Conservation (phyloP, 306 rosid genomes). For the Vachellia pachyceras region DNA sequence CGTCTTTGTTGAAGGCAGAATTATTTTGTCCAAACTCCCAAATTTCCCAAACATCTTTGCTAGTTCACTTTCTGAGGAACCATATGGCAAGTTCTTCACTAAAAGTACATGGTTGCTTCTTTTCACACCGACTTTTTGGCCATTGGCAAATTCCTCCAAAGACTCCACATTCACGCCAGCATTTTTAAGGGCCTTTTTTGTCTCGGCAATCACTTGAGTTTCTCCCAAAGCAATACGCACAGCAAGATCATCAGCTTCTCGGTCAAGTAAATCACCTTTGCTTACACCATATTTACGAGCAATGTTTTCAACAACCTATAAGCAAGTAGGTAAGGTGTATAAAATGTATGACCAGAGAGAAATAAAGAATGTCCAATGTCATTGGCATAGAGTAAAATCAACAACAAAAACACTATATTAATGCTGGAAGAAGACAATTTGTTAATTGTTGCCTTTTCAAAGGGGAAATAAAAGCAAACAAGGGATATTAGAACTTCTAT, state of each 20-base stretch:
- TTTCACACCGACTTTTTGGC: constrained; percentile 69
- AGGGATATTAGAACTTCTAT: neutral
- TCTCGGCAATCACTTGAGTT: constrained; percentile 86
- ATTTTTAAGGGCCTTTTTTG: constrained; percentile 76
- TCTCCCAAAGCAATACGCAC: constrained; percentile 87
- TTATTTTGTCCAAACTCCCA: constrained; percentile 87
- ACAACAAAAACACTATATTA: neutral
- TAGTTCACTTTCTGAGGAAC: constrained; percentile 84
- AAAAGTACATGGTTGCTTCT: constrained; percentile 89
- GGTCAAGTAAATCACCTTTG: constrained; percentile 81
- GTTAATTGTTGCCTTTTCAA: neutral
- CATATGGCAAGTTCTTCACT: constrained; percentile 93
- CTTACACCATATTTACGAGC: constrained; percentile 83
- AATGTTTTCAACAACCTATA: constrained; percentile 82
- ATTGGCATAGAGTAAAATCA: constrained; percentile 35
- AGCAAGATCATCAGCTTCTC: constrained; percentile 87
- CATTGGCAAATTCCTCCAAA: constrained; percentile 70
- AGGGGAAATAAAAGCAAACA: neutral
- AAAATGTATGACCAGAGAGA: constrained; percentile 16
- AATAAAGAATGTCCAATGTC: constrained; percentile 10
- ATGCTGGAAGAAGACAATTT: neutral
- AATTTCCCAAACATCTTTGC: constrained; percentile 79
- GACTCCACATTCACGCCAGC: constrained; percentile 87
- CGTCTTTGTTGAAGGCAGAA: constrained; percentile 86
- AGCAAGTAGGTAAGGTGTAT: constrained; percentile 22